These are phyloP conservation scores for Rosa hybrid DNA, from an alignment of 331 rosid species.

Conservation along the genomic window DNA sequence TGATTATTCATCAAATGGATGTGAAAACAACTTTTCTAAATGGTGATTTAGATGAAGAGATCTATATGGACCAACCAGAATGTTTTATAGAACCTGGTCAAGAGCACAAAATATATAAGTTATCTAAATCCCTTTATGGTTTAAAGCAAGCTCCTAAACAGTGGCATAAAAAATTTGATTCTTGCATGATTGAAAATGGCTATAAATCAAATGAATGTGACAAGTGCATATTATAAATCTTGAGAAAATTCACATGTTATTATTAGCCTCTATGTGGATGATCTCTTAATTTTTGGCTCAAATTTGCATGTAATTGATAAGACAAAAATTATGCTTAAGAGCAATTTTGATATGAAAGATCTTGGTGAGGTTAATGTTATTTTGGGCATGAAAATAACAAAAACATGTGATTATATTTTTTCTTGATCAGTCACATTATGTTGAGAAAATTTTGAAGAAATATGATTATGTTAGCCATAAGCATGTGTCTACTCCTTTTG, in stretches of 20 bases:
- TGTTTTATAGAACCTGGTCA: background rate
- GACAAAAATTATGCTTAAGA: background rate
- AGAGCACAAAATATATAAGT: background rate
- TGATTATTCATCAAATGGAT: background rate
- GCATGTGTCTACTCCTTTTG: background rate
- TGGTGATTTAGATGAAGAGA: background rate
- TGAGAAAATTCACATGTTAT: background rate
- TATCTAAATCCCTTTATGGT: background rate
- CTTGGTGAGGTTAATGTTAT: background rate
- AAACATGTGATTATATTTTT: background rate
- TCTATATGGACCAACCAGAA: background rate
- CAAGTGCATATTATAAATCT: background rate
- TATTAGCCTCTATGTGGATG: background rate
- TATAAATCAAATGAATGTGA: conserved; percentile 6
- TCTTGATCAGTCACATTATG: background rate
- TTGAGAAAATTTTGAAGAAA: background rate
- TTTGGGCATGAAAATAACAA: background rate
- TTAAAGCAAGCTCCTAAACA: background rate
- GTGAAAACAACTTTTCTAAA: background rate
- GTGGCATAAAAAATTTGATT: background rate
- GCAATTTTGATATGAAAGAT: background rate
- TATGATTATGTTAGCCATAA: background rate
- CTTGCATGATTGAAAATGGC: background rate
- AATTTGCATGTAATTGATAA: background rate
- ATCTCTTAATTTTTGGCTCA: background rate